phyloP scores from a whole-genome alignment of 345 rosid species.

The Salix viminalis region DNA sequence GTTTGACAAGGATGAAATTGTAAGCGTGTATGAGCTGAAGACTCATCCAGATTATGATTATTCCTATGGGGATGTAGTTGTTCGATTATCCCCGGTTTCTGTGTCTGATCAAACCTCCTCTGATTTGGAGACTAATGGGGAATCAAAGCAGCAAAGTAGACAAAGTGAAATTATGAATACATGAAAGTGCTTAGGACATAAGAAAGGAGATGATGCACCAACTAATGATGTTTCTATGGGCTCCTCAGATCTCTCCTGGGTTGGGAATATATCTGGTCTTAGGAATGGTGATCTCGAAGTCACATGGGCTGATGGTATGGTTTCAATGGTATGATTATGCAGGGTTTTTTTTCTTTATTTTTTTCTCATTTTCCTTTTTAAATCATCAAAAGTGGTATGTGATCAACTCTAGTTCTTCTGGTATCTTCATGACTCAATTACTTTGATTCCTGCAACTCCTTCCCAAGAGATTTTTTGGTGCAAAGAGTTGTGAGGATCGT shows the following conservation, averaged over 20 bases:
- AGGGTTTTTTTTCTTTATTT: not conserved
- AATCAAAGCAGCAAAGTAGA: conserved; percentile 33
- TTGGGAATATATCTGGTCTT: conserved; percentile 88
- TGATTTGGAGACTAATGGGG: conserved; percentile 30
- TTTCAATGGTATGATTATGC: conserved; percentile 61
- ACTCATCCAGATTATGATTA: conserved; percentile 97
- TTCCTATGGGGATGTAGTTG: conserved; percentile 89
- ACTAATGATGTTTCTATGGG: conserved; percentile 29
- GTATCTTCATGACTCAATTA: not conserved
- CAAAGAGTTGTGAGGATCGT: not conserved
- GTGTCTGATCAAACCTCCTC: conserved; percentile 35
- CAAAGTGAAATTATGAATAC: conserved; percentile 25
- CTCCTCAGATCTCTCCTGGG: conserved; percentile 84
- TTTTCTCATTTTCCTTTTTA: not conserved
- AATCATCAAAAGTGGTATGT: not conserved
- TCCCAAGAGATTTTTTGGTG: not conserved
- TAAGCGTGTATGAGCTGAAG: conserved; percentile 90
- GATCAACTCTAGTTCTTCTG: not conserved
- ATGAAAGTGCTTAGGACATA: conserved; percentile 31
- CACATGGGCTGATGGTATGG: conserved; percentile 96
- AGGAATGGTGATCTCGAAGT: conserved; percentile 94
- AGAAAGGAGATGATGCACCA: conserved; percentile 32
- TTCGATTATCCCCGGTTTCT: conserved; percentile 66
- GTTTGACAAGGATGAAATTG: conserved; percentile 83
- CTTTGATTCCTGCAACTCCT: not conserved